phyloP scores from a whole-genome alignment of 495 filamentous ascomycete genomes.

The Xanthoparmelia taractica region DNA sequence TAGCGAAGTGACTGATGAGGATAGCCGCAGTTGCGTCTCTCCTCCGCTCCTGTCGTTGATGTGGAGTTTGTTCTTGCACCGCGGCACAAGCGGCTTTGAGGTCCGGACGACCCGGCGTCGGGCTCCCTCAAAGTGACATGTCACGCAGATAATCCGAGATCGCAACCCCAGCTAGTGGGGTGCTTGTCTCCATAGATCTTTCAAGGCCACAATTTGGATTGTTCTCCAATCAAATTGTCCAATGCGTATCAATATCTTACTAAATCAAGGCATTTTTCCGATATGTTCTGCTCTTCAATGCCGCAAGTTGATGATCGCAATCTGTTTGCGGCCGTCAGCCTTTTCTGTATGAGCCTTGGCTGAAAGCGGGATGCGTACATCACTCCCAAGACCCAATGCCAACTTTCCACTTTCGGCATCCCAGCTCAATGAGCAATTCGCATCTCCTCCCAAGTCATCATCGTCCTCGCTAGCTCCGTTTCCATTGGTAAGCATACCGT shows the following conservation, averaged over 20 bases:
- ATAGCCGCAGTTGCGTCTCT: not conserved
- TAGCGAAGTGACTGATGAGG: not conserved
- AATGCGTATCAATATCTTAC: not conserved
- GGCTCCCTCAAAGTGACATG: not conserved
- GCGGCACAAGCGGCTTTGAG: not conserved
- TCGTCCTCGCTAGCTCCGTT: constrained; percentile 31
- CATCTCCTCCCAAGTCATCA: constrained; percentile 20
- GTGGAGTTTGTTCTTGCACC: not conserved
- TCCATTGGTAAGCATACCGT: constrained; percentile 24
- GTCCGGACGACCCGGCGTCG: not conserved
- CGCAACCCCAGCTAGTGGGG: not conserved
- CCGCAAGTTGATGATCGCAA: constrained; percentile 18
- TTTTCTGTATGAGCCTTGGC: not conserved
- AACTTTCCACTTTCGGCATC: constrained; percentile 67
- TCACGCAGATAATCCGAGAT: not conserved
- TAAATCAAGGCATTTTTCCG: not conserved
- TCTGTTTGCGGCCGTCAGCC: not conserved
- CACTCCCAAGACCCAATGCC: constrained; percentile 61
- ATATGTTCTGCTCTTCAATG: constrained; percentile 6
- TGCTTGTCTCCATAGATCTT: not conserved
- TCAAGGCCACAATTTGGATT: not conserved
- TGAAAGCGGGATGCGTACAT: constrained; percentile 43
- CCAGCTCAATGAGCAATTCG: constrained; percentile 59
- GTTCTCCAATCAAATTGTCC: not conserved
- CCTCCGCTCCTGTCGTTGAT: not conserved